Conservation (phyloP, 1,139 yeast genomes). For the Protomyces gravidus region DNA sequence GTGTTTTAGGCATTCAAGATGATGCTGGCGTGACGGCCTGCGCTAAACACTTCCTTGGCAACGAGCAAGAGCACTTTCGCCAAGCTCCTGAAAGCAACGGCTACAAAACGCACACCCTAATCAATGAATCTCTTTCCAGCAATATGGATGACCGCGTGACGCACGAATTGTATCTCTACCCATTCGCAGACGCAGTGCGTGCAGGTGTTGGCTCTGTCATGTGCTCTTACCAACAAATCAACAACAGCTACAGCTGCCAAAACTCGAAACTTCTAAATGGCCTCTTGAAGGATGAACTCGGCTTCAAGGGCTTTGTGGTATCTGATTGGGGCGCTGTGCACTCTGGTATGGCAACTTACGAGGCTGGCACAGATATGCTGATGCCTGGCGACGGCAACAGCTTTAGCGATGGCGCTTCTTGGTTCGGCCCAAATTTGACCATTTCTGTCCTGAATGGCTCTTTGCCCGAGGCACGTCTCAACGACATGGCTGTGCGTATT, state of each 20-base stretch:
- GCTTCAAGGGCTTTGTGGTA: slow-evolving; percentile 63
- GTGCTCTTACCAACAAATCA: slow-evolving; percentile 60
- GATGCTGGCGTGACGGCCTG: slow-evolving; percentile 56
- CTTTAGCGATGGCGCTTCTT: slow-evolving; percentile 39
- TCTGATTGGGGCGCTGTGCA: slow-evolving; percentile 67
- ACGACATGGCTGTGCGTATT: slow-evolving; percentile 61
- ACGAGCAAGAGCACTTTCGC: slow-evolving; percentile 64
- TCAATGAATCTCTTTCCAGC: slow-evolving; percentile 38
- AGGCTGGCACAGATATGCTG: slow-evolving; percentile 62
- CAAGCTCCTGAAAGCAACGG: slow-evolving; percentile 55
- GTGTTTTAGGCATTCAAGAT: slow-evolving; percentile 56
- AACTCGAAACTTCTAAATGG: slow-evolving; percentile 56
- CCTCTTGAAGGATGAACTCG: slow-evolving; percentile 57
- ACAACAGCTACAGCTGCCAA: slow-evolving; percentile 59
- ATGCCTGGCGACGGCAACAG: slow-evolving; percentile 51
- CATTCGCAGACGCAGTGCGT: slow-evolving; percentile 59
- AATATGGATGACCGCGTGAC: slow-evolving; percentile 59
- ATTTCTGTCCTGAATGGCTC: slow-evolving; percentile 56
- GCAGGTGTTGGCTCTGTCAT: slow-evolving; percentile 61
- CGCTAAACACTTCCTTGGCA: slow-evolving; percentile 54
- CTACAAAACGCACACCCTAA: slow-evolving; percentile 22
- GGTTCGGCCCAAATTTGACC: slow-evolving; percentile 58
- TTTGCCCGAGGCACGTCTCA: slow-evolving; percentile 52
- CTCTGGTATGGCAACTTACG: slow-evolving; percentile 54
- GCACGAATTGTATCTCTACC: slow-evolving; percentile 64